Percentiles rank a stretch among this genome's conserved stretches.
These are phyloP conservation scores for Aspergillus asperescens DNA, from an alignment of 495 filamentous ascomycete species.

Conservation along the genomic window DNA sequence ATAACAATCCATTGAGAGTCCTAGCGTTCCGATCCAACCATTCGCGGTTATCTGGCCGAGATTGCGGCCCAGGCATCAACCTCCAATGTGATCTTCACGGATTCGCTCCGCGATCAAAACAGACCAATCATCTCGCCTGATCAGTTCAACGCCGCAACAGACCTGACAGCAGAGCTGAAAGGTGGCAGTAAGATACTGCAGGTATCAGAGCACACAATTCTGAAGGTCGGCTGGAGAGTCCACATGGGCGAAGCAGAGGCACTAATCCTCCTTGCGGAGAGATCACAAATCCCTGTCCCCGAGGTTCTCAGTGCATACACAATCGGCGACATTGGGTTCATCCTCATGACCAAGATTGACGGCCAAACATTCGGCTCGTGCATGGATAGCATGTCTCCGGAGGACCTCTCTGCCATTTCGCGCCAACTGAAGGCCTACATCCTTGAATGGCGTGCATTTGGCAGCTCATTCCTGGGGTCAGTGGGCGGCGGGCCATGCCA, in stretches of 20 bases:
- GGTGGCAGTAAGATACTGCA: neutral
- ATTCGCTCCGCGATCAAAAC: neutral
- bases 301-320: neutral
- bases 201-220: neutral
- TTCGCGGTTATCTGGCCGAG: neutral
- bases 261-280: neutral
- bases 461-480: neutral
- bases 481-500: neutral
- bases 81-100: neutral
- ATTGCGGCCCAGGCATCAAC: neutral
- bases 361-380: neutral
- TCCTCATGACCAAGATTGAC: neutral
- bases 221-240: neutral
- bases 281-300: neutral
- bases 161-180: neutral
- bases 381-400: neutral
- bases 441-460: neutral
- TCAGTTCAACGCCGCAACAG: neutral
- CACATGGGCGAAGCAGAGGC: slow-evolving; percentile 1
- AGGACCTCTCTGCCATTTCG: neutral
- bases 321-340: neutral
- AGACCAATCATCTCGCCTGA: neutral
- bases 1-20: neutral
- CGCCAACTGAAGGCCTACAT: neutral
- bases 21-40: neutral